A percentile compares a stretch with the other conserved stretches of the same genome.
Conservation (phyloP, 768 basidiomycete genomes). For the Filobasidium wieringae region DNA sequence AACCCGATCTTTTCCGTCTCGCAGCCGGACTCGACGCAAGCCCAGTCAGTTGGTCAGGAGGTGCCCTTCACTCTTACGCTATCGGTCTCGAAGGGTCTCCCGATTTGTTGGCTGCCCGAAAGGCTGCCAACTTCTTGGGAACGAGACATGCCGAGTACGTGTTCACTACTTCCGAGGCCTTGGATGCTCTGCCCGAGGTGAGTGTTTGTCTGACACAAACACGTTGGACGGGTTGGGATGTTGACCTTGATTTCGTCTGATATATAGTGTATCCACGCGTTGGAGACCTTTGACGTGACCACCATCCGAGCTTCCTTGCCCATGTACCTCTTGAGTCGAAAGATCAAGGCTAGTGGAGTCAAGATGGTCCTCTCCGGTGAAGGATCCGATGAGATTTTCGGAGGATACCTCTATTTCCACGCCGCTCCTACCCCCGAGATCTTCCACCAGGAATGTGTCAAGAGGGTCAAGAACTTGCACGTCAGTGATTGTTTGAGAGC, state of each 20-base stretch:
- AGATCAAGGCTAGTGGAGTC: conserved; percentile 99
- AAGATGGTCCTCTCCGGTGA: conserved; percentile 99
- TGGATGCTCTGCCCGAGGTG: conserved; percentile 96
- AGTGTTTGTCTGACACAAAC: too few species aligned
- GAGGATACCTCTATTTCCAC: conserved; percentile 96
- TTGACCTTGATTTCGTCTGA: too few species aligned
- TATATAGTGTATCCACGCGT: conserved; percentile 92
- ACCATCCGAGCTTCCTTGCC: conserved; percentile 95
- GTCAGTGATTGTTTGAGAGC: conserved; percentile 94
- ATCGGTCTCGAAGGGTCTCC: conserved; percentile 91
- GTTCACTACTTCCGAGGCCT: conserved; percentile 88
- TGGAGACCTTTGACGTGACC: conserved; percentile 98
- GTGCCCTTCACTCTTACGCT: conserved; percentile 78
- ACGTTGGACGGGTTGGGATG: too few species aligned
- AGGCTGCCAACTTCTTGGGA: conserved; percentile 83
- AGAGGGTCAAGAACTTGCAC: conserved; percentile 93
- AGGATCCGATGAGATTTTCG: conserved; percentile 88
- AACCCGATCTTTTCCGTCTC: neutral
- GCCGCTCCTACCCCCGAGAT: conserved; percentile 77
- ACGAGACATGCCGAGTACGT: conserved; percentile 96
- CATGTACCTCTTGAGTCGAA: conserved; percentile 94
- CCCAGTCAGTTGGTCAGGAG: conserved; percentile 77
- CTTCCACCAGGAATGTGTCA: conserved; percentile 90
- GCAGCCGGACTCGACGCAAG: conserved; percentile 41
- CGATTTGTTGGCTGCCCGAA: conserved; percentile 83